phyloP scores from a whole-genome alignment of 495 filamentous ascomycete genomes.

The Cudoniella acicularis region DNA sequence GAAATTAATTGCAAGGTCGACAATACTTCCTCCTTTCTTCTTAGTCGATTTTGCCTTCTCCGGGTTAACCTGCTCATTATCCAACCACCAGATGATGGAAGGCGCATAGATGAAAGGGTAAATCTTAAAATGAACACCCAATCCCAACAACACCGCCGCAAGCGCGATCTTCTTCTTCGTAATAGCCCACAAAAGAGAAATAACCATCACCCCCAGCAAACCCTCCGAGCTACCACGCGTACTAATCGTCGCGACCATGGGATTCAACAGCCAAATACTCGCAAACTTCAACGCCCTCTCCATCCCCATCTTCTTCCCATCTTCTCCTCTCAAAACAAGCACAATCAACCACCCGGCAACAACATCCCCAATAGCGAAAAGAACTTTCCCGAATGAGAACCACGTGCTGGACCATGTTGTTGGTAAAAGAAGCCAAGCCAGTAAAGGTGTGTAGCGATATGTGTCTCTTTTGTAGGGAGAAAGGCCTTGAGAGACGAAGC shows the following conservation, averaged over 20 bases:
- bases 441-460: conserved; percentile 91
- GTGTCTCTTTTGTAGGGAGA: conserved; percentile 88
- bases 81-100: conserved; percentile 86
- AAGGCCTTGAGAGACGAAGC: conserved; percentile 55
- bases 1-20: conserved; percentile 42
- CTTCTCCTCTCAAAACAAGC: conserved; percentile 48
- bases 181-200: conserved; percentile 77
- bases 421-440: conserved; percentile 86
- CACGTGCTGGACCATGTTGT: conserved; percentile 61
- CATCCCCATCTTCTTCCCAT: conserved; percentile 30
- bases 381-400: conserved; percentile 83
- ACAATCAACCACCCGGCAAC: conserved; percentile 83
- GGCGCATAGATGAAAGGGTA: conserved; percentile 94
- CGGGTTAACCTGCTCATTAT: conserved; percentile 40
- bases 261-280: conserved; percentile 88
- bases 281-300: conserved; percentile 65
- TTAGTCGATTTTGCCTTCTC: neutral
- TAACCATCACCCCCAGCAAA: conserved; percentile 76
- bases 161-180: conserved; percentile 52
- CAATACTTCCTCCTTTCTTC: conserved; percentile 10
- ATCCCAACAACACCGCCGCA: conserved; percentile 73
- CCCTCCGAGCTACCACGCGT: conserved; percentile 94
- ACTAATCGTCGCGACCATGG: conserved; percentile 96
- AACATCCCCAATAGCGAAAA: conserved; percentile 82
- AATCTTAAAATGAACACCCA: conserved; percentile 95